Conservation (phyloP, 148 eudicot species). For the Camellia japonica region DNA sequence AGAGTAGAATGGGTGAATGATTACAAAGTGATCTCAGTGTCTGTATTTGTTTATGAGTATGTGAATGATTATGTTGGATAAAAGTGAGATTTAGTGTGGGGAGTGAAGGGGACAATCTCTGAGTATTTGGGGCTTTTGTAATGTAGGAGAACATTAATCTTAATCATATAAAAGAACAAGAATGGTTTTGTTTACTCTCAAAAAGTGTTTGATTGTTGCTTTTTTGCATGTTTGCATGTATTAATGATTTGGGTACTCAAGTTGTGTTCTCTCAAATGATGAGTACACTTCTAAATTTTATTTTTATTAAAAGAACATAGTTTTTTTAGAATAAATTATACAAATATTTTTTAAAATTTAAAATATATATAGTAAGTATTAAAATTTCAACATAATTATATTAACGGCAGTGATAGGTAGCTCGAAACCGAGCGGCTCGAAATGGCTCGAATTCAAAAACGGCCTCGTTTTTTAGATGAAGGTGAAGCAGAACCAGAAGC, state of each 20-base stretch:
- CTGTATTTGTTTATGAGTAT: background rate
- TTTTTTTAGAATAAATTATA: too few relatives aligned
- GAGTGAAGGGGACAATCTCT: constrained; percentile 17
- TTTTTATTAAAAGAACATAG: too few relatives aligned
- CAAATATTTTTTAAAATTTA: too few relatives aligned
- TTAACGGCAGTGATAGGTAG: too few relatives aligned
- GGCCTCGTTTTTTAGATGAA: too few relatives aligned
- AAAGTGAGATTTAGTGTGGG: constrained; percentile 19
- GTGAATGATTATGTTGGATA: constrained; percentile 18
- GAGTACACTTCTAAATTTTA: too few relatives aligned
- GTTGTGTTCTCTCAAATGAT: background rate
- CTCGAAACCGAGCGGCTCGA: too few relatives aligned
- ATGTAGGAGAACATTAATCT: background rate
- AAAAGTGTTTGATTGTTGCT: background rate
- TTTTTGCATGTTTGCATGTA: background rate
- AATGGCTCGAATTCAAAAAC: too few relatives aligned
- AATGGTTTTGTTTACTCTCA: background rate
- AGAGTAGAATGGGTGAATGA: background rate
- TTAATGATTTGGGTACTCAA: background rate
- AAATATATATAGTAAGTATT: too few relatives aligned
- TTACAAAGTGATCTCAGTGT: background rate
- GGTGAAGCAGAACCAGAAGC: too few relatives aligned
- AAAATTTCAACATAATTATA: too few relatives aligned
- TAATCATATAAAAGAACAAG: background rate
- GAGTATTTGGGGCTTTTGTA: background rate